phyloP scores from a whole-genome alignment of 257 asterid genomes.

The Primulina tabacum region DNA sequence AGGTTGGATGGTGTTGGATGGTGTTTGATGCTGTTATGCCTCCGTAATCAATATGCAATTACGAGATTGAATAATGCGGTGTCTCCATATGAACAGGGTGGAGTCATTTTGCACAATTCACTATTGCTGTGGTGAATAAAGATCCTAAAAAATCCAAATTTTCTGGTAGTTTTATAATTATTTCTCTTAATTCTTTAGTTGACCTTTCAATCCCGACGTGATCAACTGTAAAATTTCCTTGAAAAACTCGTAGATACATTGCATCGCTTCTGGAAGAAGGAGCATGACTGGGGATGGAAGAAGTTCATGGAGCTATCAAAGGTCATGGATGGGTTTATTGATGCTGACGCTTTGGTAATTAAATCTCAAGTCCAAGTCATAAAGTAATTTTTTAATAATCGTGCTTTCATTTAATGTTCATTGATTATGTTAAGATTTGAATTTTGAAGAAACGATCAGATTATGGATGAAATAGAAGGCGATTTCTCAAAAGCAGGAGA shows the following conservation, averaged over 20 bases:
- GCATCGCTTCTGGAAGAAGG: constrained; percentile 57
- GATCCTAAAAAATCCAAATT: constrained; percentile 51
- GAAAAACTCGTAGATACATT: constrained; percentile 45
- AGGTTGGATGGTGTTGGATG: constrained; percentile 30
- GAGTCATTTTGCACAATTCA: constrained; percentile 63
- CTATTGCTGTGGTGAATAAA: constrained; percentile 56
- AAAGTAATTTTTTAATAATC: constrained; percentile 34
- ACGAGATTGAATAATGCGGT: constrained; percentile 18
- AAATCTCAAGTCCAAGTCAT: constrained; percentile 63
- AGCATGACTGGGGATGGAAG: constrained; percentile 68
- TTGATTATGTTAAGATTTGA: not conserved
- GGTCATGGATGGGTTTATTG: constrained; percentile 54
- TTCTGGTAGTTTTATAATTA: constrained; percentile 36
- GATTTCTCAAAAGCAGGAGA: too few relatives aligned
- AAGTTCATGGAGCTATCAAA: constrained; percentile 60
- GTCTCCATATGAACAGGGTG: constrained; percentile 38
- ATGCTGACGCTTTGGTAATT: constrained; percentile 48
- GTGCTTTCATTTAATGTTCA: constrained; percentile 3
- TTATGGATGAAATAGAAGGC: too few relatives aligned
- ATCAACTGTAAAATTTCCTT: constrained; percentile 20
- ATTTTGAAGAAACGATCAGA: too few relatives aligned
- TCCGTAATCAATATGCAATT: not conserved
- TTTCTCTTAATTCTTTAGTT: not conserved
- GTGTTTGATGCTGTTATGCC: not conserved
- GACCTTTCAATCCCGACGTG: not conserved